Conservation (phyloP, 228 moss, liverwort and hornwort genomes). For the Sphagnum magellanicum region DNA sequence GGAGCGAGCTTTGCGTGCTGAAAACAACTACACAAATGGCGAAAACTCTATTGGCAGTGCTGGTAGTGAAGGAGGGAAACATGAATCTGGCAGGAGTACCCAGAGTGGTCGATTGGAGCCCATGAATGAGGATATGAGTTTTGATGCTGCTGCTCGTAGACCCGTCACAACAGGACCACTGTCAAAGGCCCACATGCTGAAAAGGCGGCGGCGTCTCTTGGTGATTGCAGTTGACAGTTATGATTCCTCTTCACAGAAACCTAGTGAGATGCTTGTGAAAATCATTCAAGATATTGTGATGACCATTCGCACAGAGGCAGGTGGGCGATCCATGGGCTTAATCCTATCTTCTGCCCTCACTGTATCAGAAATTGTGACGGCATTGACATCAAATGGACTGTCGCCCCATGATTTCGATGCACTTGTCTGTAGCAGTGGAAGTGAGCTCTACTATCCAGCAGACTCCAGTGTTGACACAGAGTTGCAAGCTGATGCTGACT, state of each 20-base stretch:
- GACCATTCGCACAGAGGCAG: slow-evolving; percentile 27
- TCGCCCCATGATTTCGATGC: slow-evolving; percentile 64
- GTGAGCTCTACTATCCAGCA: slow-evolving; percentile 63
- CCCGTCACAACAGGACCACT: slow-evolving; percentile 15
- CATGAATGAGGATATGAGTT: slow-evolving; percentile 25
- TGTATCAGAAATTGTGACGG: slow-evolving; percentile 45
- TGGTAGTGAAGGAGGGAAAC: slow-evolving; percentile 19
- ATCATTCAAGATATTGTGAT: slow-evolving; percentile 42
- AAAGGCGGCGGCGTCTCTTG: slow-evolving; percentile 47
- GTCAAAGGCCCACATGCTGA: slow-evolving; percentile 24
- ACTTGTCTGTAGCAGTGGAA: slow-evolving; percentile 68
- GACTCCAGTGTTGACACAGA: slow-evolving; percentile 16
- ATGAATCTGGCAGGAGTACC: slow-evolving; percentile 21
- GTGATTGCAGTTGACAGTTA: slow-evolving; percentile 60
- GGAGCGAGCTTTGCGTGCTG: slow-evolving; percentile 33
- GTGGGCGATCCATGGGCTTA: slow-evolving; percentile 34
- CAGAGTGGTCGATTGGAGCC: slow-evolving; percentile 27
- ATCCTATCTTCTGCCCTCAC: slow-evolving; percentile 58
- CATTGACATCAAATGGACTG: slow-evolving; percentile 45
- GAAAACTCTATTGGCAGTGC: neutral
- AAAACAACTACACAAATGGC: slow-evolving; percentile 23
- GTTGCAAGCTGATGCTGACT: slow-evolving; percentile 55
- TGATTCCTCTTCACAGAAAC: slow-evolving; percentile 27
- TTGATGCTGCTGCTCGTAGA: neutral
- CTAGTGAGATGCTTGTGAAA: slow-evolving; percentile 18